Base-by-base conservation (phyloP, 768 basidiomycete species). In the Amanita molliuscula region DNA sequence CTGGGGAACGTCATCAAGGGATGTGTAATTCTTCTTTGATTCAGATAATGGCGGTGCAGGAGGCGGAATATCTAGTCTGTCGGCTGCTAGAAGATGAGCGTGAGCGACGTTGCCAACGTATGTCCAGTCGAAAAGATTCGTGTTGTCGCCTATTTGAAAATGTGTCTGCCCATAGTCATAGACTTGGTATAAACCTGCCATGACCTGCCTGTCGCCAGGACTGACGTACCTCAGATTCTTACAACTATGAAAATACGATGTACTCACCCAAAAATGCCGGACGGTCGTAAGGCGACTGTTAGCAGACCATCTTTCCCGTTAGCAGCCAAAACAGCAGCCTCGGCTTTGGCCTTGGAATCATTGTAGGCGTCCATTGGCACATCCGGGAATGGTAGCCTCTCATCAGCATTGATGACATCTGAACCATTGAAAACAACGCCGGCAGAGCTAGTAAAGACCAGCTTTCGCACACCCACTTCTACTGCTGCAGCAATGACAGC, bases 101-200 rank as follows among this genome's bases (percentile, higher is more conserved):
- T 86, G 79, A 1, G 93, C 95, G 53, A 95, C 84, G 63, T 99
- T 99, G 48, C 82, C 91, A 58, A 98, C 91, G 61, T 97, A 97
- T 4, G 94, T 96, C 80, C 87, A 93, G 66, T 98, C 96, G 59
- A 89, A 92, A 3, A 98, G 67, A 63, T 98, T 98, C 55, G 77
- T 81, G 67, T 97, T 96, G 67, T 86, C 74, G 33, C 96, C 96
- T 55, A 99, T 82, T 65, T 97, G 94, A 73, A 90, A 88, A 56
- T 88, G 82, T 0, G 91, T 92, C 64, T 96, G 87, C 15, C 81
- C 79, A 38, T 80, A 76, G 59, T 85, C 74, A 64, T 89, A 85
- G 3, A 84, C 92, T 51, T 83, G 69, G 62, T 80, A 82, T 31
- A 95, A 69, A n/a, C 88, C 89, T 1, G 75, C 66, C 67, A 94